Base-by-base conservation (phyloP, 371 early-diverging fungal species). In the Mortierella sp. region DNA sequence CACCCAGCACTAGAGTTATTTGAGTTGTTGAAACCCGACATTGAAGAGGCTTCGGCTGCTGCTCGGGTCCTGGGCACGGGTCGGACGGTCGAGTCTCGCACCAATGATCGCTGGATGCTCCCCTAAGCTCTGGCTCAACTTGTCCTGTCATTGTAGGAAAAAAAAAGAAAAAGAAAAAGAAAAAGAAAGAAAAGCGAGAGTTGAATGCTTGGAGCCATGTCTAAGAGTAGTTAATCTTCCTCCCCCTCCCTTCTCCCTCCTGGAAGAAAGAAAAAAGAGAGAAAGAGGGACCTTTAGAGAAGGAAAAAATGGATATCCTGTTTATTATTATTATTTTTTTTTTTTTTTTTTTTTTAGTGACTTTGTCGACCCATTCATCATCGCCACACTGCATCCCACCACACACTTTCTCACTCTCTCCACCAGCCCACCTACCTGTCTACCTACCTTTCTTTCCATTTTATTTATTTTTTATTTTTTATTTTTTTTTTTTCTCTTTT, bases 1-100 rank as follows among this genome's bases (percentile, higher is more conserved):
- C 74, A 64, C 30, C 70, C 69, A 15, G 69, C 74, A 2, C 69
- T 74, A 26, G 58, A 57, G 18, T 47, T 74, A 21, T 74, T 52
- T 37, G 68, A 74, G 48, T 19, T 28, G 4, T 30, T 69, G 37
- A 74, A 62, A 48, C 53, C 21, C 12, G 70, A 74, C 30, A 69
- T 74, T 43, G 15, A n/a, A 2, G 70, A 69, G 16, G 57, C 57
- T 1, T 26, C 57, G 15, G 9, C 37, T 5, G 37, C 37, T 3
- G 3, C 37, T 9, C 37, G 37, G 3, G 37, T 37, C 9, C 37
- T 37, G 3, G 37, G 37, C 3, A 37, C 3, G 9, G 37, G 37
- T 37, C 37, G 37, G 9, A 37, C 9, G 37, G 9, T 9, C 3
- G 37, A 37, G 37, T 37, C 37, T 37, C 9, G 37, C 9, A 3